These are phyloP conservation scores for Rhizoctonia solani DNA, from an alignment of 1,284 basidiomycete genomes.

Conservation along the genomic window DNA sequence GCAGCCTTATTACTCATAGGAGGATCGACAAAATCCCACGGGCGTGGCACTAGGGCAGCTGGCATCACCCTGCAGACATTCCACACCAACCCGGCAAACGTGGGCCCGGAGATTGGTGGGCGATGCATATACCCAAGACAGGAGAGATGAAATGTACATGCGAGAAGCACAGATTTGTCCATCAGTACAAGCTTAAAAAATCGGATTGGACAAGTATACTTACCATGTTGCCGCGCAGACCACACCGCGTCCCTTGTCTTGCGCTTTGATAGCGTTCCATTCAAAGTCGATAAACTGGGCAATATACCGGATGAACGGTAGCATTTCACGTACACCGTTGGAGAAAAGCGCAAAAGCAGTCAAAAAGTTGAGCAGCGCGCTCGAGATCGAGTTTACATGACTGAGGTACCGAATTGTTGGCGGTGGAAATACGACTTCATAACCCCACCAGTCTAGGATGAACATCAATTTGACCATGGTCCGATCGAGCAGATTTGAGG, in stretches of 20 bases:
- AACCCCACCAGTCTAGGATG: slow-evolving; percentile 76
- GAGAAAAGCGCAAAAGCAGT: slow-evolving; percentile 68
- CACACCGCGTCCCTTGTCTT: slow-evolving; percentile 72
- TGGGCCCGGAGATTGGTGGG: slow-evolving; percentile 3
- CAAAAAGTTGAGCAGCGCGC: slow-evolving; percentile 68
- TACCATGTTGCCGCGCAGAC: slow-evolving; percentile 83
- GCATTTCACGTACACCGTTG: slow-evolving; percentile 71
- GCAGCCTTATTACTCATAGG: slow-evolving; percentile 40
- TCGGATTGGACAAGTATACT: slow-evolving; percentile 39
- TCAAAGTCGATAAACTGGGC: slow-evolving; percentile 74
- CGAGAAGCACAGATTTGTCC: neutral
- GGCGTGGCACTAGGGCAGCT: slow-evolving; percentile 69
- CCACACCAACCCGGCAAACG: slow-evolving; percentile 17
- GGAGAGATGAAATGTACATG: neutral
- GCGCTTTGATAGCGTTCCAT: slow-evolving; percentile 62
- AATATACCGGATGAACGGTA: slow-evolving; percentile 79
- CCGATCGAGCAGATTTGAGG: neutral
- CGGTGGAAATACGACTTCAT: slow-evolving; percentile 71
- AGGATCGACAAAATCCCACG: slow-evolving; percentile 71
- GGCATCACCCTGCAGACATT: slow-evolving; percentile 65
- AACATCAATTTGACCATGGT: slow-evolving; percentile 18
- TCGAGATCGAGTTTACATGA: slow-evolving; percentile 63
- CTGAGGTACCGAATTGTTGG: slow-evolving; percentile 63
- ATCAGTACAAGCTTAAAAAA: slow-evolving; percentile 15
- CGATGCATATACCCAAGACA: slow-evolving; percentile 9